Evolutionary conservation across 2,329 filamentous ascomycete genomes (phyloP).

Genomic region (Cladosporium sp.): DNA sequence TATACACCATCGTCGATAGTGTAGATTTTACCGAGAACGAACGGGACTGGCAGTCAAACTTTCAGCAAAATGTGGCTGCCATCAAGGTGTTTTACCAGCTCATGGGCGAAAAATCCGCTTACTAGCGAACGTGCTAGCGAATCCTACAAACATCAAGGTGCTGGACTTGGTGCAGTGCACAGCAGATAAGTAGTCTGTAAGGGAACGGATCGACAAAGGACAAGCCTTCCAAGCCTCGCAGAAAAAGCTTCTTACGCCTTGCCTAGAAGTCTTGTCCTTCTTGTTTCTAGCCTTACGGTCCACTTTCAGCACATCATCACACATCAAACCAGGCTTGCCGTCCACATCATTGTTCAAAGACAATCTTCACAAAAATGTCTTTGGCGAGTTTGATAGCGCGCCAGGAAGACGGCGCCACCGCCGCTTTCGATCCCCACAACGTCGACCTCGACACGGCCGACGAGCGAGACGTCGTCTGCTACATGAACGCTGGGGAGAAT

Average conservation of each 20-base stretch:
- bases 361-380: neutral
- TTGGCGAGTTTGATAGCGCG: neutral
- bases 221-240: slow-evolving; percentile 8
- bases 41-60: neutral
- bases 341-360: no score
- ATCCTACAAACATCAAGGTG: slow-evolving; percentile 9
- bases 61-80: neutral
- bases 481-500: slow-evolving; percentile 42
- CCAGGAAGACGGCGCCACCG: neutral
- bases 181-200: slow-evolving; percentile 5
- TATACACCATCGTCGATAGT: no score
- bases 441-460: slow-evolving; percentile 30
- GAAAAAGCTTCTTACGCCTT: slow-evolving; percentile 11
- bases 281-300: slow-evolving; percentile 7
- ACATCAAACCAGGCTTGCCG: no score
- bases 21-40: neutral
- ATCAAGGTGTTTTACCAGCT: slow-evolving; percentile 13
- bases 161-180: neutral
- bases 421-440: slow-evolving; percentile 32
- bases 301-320: neutral
- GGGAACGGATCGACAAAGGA: slow-evolving; percentile 4
- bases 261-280: slow-evolving; percentile 12
- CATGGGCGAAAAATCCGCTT: neutral
- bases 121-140: neutral
- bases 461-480: slow-evolving; percentile 45